Evolutionary conservation across 345 rosid genomes (phyloP).

Genomic region (Syzygium aromaticum): DNA sequence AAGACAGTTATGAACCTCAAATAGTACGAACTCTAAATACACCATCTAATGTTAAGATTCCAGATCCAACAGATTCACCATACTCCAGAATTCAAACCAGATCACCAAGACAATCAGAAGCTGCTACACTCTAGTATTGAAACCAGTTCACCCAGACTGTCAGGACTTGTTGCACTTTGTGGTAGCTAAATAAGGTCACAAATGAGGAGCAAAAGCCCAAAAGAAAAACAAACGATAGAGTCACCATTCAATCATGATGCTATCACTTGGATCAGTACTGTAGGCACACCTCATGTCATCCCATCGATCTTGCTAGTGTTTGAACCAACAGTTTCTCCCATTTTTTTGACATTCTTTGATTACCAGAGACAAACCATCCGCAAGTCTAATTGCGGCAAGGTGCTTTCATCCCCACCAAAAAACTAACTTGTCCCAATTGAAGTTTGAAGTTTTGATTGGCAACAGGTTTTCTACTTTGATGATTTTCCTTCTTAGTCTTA

Average conservation of each 20-base stretch:
- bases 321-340: not conserved
- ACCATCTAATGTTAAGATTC: not conserved
- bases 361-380: not conserved
- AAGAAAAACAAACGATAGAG: not conserved
- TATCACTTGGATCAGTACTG: not conserved
- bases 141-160: not conserved
- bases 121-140: not conserved
- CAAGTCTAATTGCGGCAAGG: not conserved
- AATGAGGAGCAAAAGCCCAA: not conserved
- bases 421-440: not conserved
- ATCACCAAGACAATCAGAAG: not conserved
- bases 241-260: not conserved
- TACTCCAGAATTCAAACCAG: not conserved
- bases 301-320: not conserved
- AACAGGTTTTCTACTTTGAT: not conserved
- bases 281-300: not conserved
- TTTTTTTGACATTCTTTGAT: not conserved
- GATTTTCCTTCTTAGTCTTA: not conserved
- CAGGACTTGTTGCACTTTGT: not conserved
- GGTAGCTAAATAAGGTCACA: not conserved
- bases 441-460: not conserved
- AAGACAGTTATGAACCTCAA: not conserved
- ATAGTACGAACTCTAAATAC: not conserved
- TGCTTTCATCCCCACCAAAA: not conserved
- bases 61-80: not conserved